phyloP scores from a whole-genome alignment of 2,329 filamentous ascomycete species.

The Alternaria viburni region DNA sequence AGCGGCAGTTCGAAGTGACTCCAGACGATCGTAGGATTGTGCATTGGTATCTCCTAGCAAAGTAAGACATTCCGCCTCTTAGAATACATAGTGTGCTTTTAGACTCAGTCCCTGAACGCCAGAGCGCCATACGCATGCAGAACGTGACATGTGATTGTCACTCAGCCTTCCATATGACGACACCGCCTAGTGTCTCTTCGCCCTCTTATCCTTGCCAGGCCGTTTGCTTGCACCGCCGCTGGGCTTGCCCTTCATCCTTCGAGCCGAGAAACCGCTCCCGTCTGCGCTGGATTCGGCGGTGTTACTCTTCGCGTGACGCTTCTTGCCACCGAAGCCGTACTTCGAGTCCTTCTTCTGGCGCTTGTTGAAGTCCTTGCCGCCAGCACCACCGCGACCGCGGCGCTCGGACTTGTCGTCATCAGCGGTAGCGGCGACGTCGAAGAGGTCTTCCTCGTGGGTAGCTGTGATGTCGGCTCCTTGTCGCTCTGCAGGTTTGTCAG shows the following conservation, averaged over 20 bases:
- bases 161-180: not conserved
- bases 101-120: conserved; percentile 23
- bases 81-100: conserved; percentile 18
- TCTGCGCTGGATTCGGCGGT: conserved; percentile 85
- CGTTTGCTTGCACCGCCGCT: conserved; percentile 37
- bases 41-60: conserved; percentile 23
- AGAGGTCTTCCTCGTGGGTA: conserved; percentile 80
- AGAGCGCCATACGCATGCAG: conserved; percentile 33
- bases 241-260: conserved; percentile 76
- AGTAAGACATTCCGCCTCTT: conserved; percentile 1
- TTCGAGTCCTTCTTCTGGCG: conserved; percentile 93
- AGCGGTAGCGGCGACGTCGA: conserved; percentile 78
- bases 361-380: conserved; percentile 65
- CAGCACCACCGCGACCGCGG: conserved; percentile 41
- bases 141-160: not conserved
- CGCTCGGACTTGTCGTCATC: conserved; percentile 55
- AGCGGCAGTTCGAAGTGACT: not conserved
- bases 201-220: conserved; percentile 44
- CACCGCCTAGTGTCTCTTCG: conserved; percentile 34
- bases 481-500: conserved; percentile 69
- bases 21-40: not conserved
- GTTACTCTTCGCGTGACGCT: conserved; percentile 87
- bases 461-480: conserved; percentile 72
- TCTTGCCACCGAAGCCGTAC: conserved; percentile 96
- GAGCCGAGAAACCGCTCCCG: conserved; percentile 77